These are phyloP conservation scores for Odonthalia washingtoniensis DNA, from an alignment of 31 red algal genomes.

Conservation along the genomic window DNA sequence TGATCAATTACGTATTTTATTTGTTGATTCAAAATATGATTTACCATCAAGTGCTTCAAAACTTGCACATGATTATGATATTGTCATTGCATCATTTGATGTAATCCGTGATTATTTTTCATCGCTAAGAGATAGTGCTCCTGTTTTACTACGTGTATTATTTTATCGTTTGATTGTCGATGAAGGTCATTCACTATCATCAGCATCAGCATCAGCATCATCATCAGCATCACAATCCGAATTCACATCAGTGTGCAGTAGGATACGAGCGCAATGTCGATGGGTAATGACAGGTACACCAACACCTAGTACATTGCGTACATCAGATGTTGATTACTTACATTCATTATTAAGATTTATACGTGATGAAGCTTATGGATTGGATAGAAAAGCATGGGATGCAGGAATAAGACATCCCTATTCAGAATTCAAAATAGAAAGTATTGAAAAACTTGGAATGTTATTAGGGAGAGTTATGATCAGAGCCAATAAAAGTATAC, in stretches of 20 bases:
- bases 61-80: slow-evolving; percentile 66
- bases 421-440: slow-evolving; percentile 45
- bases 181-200: slow-evolving; percentile 87
- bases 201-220: slow-evolving; percentile 23
- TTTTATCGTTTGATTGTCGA: slow-evolving; percentile 93
- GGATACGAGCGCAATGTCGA: slow-evolving; percentile 71
- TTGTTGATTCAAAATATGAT: slow-evolving; percentile 29
- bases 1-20: slow-evolving; percentile 34
- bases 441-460: slow-evolving; percentile 41
- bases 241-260: slow-evolving; percentile 64
- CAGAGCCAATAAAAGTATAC: slow-evolving; percentile 71
- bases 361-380: slow-evolving; percentile 75
- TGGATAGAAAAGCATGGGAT: slow-evolving; percentile 67
- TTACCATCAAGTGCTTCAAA: slow-evolving; percentile 34
- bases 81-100: slow-evolving; percentile 82
- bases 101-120: slow-evolving; percentile 52
- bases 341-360: slow-evolving; percentile 83
- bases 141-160: slow-evolving; percentile 73
- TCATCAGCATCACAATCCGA: slow-evolving; percentile 34
- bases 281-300: slow-evolving; percentile 99
- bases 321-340: slow-evolving; percentile 80
- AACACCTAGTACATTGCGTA: slow-evolving; percentile 60
- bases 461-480: slow-evolving; percentile 65
- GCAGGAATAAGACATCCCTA: slow-evolving; percentile 79
- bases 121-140: slow-evolving; percentile 39